Conservation (phyloP, 495 filamentous ascomycete genomes). For the Corynascus novoguineensis region DNA sequence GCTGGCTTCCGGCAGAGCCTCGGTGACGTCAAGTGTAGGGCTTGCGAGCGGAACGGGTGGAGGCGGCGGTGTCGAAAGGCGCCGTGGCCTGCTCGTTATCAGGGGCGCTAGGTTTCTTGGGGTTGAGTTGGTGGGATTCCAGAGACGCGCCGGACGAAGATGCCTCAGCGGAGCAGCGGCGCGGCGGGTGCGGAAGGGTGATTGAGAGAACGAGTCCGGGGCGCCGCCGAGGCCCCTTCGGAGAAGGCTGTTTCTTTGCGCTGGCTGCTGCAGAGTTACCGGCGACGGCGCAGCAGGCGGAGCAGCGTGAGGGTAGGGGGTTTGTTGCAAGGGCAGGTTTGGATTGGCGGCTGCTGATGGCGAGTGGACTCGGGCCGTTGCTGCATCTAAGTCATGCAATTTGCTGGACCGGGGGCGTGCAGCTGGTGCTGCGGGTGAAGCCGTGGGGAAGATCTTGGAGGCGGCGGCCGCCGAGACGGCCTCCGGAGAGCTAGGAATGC, state of each 20-base stretch:
- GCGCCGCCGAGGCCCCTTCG: constrained; percentile 38
- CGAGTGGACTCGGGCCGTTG: background rate
- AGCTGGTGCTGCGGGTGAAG: constrained; percentile 38
- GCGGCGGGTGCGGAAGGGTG: constrained; percentile 44
- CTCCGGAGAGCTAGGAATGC: constrained; percentile 16
- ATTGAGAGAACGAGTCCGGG: constrained; percentile 32
- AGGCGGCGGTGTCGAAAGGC: constrained; percentile 44
- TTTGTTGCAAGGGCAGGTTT: constrained; percentile 33
- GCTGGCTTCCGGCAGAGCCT: constrained; percentile 27
- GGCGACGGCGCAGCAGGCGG: constrained; percentile 19
- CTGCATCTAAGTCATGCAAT: constrained; percentile 38
- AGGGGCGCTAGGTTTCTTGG: constrained; percentile 39
- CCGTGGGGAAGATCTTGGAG: constrained; percentile 39
- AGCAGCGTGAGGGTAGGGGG: constrained; percentile 28
- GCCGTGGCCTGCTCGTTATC: constrained; percentile 27
- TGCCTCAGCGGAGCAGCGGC: constrained; percentile 32
- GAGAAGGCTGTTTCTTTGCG: constrained; percentile 32
- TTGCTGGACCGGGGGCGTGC: constrained; percentile 23
- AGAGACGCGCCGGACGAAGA: constrained; percentile 44
- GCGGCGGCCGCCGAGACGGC: constrained; percentile 41
- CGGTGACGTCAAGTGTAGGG: constrained; percentile 34
- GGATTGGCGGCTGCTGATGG: constrained; percentile 26
- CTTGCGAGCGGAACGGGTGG: constrained; percentile 44
- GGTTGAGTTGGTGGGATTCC: constrained; percentile 62
- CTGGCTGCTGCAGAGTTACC: constrained; percentile 14